Conservation (phyloP, 108 stramenopile genomes). For the Nitzschia sp. region DNA sequence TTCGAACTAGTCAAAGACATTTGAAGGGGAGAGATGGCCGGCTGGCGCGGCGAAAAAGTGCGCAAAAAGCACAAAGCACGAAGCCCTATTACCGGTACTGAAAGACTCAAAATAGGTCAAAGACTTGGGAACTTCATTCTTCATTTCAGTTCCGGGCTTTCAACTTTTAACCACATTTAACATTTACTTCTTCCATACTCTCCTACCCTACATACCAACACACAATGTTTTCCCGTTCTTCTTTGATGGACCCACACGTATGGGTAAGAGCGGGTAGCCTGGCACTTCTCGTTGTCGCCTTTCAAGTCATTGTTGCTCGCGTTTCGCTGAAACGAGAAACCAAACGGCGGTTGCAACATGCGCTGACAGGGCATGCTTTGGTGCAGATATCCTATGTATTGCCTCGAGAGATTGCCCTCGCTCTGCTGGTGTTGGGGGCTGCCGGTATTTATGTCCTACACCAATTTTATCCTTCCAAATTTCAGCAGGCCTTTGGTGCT, state of each 20-base stretch:
- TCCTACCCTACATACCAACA: background rate
- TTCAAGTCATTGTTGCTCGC: slow-evolving; percentile 36
- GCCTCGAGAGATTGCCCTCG: slow-evolving; percentile 25
- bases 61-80: too few relatives aligned
- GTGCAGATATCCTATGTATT: slow-evolving; percentile 49
- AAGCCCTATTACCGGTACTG: too few relatives aligned
- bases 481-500: slow-evolving; percentile 36
- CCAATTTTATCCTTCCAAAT: slow-evolving; percentile 22
- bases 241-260: background rate
- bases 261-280: slow-evolving; percentile 8
- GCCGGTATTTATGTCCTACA: slow-evolving; percentile 28
- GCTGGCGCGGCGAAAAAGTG: too few relatives aligned
- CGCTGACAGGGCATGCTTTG: slow-evolving; percentile 53
- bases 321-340: slow-evolving; percentile 31
- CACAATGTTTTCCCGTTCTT: background rate
- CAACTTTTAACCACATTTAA: background rate
- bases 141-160: too few relatives aligned
- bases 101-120: too few relatives aligned
- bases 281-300: slow-evolving; percentile 26
- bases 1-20: too few relatives aligned
- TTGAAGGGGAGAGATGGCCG: too few relatives aligned
- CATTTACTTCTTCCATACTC: background rate
- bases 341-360: slow-evolving; percentile 57
- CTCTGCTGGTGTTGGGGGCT: slow-evolving; percentile 18
- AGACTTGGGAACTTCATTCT: too few relatives aligned